Evolutionary conservation across 2,329 filamentous ascomycete genomes (phyloP), one percentile per base, ranked within the genome.

Genomic region (Ascochyta koolunga): DNA sequence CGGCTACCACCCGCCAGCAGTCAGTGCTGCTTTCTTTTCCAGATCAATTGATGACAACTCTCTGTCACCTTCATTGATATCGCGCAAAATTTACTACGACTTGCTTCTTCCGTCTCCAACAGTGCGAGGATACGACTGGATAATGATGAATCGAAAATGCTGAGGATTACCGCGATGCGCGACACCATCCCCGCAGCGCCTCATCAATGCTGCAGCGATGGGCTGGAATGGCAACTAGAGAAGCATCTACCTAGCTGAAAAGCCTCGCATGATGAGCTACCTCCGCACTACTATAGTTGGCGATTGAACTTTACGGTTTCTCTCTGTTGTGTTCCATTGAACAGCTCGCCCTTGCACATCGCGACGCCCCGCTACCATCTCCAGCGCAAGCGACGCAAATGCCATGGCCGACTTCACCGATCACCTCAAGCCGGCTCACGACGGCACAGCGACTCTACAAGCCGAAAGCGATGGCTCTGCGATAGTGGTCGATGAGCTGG

Each of bases 351-450:
- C 47, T 51, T 50, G 47, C 38, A 41, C 36, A n/a, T 25, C 11
- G 39, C 51, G 10, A 50, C 52, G 41, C 50, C 39, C 42, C 55
- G 50, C 58, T 42, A 51, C 21, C 33, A 46, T 41, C 53, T 53
- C 58, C 41, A 33, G 33, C 32, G 32, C 46, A 55, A 50, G 52
- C 46, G 25, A 55, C 11, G 18, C 36, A 49, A 39, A 39, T 47
- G 49, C 37, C 43, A 80, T 81, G 79, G 61, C 72, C 19, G 80
- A 83, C 70, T 82, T 83, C 66, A 80, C 79, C 46, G 77, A 79
- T 63, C 71, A 71, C 16, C 77, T 83, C 25, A 77, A 74, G 60
- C 81, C 81, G 52, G 76, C 65, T 49, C 73, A 75, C 60, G 72
- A 77, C 59, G 81, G 80, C 22, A 76, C 78, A 19, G 74, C 73